Base-by-base conservation (phyloP, 2,329 filamentous ascomycete species). In the Fusarium nygamai region DNA sequence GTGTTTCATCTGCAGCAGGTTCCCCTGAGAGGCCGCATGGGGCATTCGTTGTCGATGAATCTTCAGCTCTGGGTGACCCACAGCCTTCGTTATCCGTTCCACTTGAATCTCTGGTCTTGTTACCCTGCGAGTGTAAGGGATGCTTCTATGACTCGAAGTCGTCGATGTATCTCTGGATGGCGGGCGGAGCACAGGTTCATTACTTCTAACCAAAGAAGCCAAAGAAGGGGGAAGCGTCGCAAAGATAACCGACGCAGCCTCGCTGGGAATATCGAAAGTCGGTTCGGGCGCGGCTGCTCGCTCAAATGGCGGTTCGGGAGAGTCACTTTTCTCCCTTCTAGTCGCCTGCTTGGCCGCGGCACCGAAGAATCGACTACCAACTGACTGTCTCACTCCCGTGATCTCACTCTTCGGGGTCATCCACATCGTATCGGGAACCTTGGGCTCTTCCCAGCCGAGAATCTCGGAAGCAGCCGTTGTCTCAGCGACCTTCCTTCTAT, bases 1-100 rank as follows among this genome's bases (percentile, higher is more conserved):
- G 12, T 27, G 24, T 14, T 27, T 12, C 24, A 5, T 20, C 29
- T 31, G 27, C 20, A 7, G 14, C 20, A 17, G 9, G 20, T 9
- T 11, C 14, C 11, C 0, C 29, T 31, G 7, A 24, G 8, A 19
- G 6, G 14, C 29, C 29, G 13, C 31, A 0, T 33, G 12, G 3
- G 16, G 8, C 48, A 24, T n/a, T 24, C 17, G 31, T 3, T 51
- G 29, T 33, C 11, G 29, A 20, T 24, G n/a, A 17, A 44, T 12
- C 6, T 44, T 7, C 16, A 27, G 41, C 41, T 44, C n/a, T 44
- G 11, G n/a, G 16, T 24, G 10, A 24, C 11, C 22, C n/a, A 44
- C 11, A 12, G n/a, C 41, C n/a, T 31, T 29, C 20, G 20, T 31
- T 17, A 11, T 3, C 47, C 20, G 8, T n/a, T 31, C 29, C 20